Evolutionary conservation across 495 filamentous ascomycete species (phyloP).

Genomic region (Penicillium ucsense): DNA sequence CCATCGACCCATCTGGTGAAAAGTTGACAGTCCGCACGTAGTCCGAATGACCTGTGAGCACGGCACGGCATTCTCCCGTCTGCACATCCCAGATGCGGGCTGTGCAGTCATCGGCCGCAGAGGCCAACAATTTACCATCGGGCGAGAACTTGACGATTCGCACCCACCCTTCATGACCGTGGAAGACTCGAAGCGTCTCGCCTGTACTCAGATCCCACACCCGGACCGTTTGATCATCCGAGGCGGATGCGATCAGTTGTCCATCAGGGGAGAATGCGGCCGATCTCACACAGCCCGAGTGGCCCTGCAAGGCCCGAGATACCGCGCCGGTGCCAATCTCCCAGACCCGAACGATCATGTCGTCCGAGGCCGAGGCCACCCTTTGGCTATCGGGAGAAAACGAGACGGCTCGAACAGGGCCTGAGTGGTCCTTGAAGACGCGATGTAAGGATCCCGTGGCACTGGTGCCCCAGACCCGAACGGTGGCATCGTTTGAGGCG

Average conservation of each 20-base stretch:
- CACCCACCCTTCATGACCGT: conserved; percentile 7
- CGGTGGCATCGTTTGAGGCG: conserved; percentile 15
- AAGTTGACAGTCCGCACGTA: conserved; percentile 4
- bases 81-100: conserved; percentile 24
- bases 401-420: conserved; percentile 1
- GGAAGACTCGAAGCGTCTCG: conserved; percentile 1
- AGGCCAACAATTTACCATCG: conserved; percentile 11
- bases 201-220: conserved; percentile 25
- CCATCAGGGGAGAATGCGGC: conserved; percentile 19
- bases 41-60: conserved; percentile 1
- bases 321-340: conserved; percentile 10
- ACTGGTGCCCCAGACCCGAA: conserved; percentile 23
- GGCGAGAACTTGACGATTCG: conserved; percentile 13
- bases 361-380: conserved; percentile 2
- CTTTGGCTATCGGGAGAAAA: background rate
- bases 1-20: conserved; percentile 2
- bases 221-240: conserved; percentile 19
- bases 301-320: conserved; percentile 8
- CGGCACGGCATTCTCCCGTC: background rate
- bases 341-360: conserved; percentile 3
- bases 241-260: conserved; percentile 16
- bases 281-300: conserved; percentile 5
- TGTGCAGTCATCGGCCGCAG: conserved; percentile 16
- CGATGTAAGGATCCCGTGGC: conserved; percentile 10
- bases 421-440: conserved; percentile 11